Evolutionary conservation across 2,329 filamentous ascomycete species (phyloP).

Genomic region (Hortaea werneckii): DNA sequence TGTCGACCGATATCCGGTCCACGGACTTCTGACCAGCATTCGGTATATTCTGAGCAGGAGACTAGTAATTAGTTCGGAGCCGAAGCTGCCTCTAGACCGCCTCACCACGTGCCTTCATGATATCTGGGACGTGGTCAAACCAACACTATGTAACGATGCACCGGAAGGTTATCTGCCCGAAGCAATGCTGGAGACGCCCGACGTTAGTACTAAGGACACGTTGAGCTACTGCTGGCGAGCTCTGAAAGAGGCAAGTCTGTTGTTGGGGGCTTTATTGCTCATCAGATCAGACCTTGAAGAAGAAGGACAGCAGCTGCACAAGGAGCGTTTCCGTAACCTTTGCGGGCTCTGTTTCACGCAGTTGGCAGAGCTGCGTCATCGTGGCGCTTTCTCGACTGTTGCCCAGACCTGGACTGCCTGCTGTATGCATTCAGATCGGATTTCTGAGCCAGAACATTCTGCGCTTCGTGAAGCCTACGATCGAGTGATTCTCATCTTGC

Average conservation of each 20-base stretch:
- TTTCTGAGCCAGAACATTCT: conserved; percentile 30
- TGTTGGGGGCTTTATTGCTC: conserved; percentile 5
- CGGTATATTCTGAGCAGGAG: conserved; percentile 25
- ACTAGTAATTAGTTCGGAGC: background rate
- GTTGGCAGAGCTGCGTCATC: conserved; percentile 71
- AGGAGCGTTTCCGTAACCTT: background rate
- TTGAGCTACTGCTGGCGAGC: conserved; percentile 92
- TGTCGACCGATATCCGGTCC: conserved; percentile 36
- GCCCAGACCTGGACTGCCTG: conserved; percentile 77
- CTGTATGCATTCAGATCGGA: conserved; percentile 55
- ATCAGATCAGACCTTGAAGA: background rate
- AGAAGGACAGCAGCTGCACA: background rate
- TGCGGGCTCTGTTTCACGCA: conserved; percentile 65
- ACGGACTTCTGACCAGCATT: conserved; percentile 28
- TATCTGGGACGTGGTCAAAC: conserved; percentile 69
- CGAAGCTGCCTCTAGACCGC: background rate
- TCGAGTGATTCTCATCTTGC: conserved; percentile 16
- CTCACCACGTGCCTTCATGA: conserved; percentile 40
- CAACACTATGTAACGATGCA: conserved; percentile 82
- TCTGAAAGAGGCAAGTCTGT: conserved; percentile 82
- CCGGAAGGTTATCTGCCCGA: conserved; percentile 80
- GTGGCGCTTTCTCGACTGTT: conserved; percentile 88
- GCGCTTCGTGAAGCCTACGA: conserved; percentile 61
- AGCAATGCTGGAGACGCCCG: conserved; percentile 60
- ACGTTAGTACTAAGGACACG: conserved; percentile 74